Conservation (phyloP, 371 early-diverging fungal genomes). For the Parasitella parasitica region DNA sequence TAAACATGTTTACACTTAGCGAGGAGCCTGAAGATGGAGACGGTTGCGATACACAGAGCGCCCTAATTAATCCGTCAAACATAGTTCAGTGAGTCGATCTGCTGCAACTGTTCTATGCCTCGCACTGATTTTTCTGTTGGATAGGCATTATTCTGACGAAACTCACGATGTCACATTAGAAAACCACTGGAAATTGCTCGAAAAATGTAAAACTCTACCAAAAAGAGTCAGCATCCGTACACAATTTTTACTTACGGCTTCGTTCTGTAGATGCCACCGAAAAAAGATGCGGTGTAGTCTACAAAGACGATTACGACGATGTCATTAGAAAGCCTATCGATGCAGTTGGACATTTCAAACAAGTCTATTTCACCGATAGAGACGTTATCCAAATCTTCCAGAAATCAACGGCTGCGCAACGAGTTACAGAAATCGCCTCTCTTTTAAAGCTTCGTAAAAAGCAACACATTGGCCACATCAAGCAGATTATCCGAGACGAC, state of each 20-base stretch:
- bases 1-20: neutral
- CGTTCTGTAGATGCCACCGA: neutral
- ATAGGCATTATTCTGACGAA: neutral
- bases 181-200: neutral
- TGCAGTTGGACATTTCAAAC: constrained; percentile 40
- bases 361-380: constrained; percentile 35
- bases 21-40: too few relatives aligned
- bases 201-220: neutral
- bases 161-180: neutral
- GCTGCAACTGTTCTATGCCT: neutral
- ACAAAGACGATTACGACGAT: neutral
- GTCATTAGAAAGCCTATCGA: constrained; percentile 14
- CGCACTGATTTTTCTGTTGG: too few relatives aligned
- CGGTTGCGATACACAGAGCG: neutral
- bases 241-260: too few relatives aligned
- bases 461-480: constrained; percentile 43
- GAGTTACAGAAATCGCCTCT: constrained; percentile 44
- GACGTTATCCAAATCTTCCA: constrained; percentile 48
- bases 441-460: constrained; percentile 25
- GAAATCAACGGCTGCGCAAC: constrained; percentile 44
- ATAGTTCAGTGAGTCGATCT: neutral
- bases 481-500: constrained; percentile 38
- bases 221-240: too few relatives aligned
- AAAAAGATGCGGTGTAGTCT: neutral
- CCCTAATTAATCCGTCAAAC: neutral